phyloP scores from a whole-genome alignment of 805 yeast genomes.

The Metschnikowia koreensis region DNA sequence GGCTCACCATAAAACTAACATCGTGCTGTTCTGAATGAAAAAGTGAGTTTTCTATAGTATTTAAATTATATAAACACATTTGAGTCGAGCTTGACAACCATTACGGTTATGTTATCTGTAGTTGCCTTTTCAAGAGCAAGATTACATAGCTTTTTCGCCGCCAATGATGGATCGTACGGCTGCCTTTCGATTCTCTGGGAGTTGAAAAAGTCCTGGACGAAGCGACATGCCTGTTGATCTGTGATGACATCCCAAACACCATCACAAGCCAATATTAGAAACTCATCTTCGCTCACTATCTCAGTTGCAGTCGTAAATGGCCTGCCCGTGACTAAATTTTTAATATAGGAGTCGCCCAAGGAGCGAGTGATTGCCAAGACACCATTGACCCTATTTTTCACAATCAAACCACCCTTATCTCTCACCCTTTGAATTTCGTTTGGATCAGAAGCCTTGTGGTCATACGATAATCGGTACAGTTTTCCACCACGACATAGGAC shows the following conservation, averaged over 20 bases:
- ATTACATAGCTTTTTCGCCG: conserved; percentile 64
- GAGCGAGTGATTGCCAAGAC: conserved; percentile 93
- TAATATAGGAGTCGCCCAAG: conserved; percentile 90
- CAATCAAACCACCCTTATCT: conserved; percentile 78
- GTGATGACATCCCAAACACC: conserved; percentile 95
- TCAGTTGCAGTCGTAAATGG: conserved; percentile 92
- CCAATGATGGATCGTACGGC: conserved; percentile 51
- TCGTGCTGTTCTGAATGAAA: not conserved
- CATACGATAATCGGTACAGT: conserved; percentile 81
- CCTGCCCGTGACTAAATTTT: conserved; percentile 79
- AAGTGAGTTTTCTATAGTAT: not conserved
- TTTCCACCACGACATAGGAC: conserved; percentile 72
- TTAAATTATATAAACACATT: conserved; percentile 33
- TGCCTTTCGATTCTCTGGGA: conserved; percentile 24
- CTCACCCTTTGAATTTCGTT: conserved; percentile 75
- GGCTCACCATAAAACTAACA: not conserved
- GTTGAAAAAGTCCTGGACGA: conserved; percentile 50
- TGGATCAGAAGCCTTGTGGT: conserved; percentile 86
- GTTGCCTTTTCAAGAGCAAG: conserved; percentile 76
- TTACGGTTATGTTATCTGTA: conserved; percentile 89
- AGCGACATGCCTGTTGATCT: conserved; percentile 79
- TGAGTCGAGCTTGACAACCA: conserved; percentile 69
- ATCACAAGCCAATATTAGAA: conserved; percentile 89
- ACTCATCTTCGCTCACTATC: conserved; percentile 64
- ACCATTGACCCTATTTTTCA: conserved; percentile 92